Evolutionary conservation across 1,139 yeast genomes (phyloP), one percentile per base, ranked within the genome.

Genomic region (Diutina siamensis): DNA sequence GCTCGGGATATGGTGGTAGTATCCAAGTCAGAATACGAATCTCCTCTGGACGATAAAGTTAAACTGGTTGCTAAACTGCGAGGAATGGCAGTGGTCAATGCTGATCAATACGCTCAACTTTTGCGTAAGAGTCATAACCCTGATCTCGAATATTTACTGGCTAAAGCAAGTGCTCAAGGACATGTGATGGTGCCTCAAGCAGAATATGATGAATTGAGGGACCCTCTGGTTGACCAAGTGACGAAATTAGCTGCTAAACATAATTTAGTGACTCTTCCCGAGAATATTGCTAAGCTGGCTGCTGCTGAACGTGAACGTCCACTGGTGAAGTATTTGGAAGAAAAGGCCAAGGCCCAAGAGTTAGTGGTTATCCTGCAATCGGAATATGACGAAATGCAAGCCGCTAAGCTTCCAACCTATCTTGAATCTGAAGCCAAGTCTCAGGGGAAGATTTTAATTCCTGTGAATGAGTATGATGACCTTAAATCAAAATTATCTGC

Each of bases 111-210:
- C 19, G 32, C 33, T 15, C 31, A 17, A 4, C 25, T 25, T 12
- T 25, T 38, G 15, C 28, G 42, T n/a, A 25, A 25, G 12, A 17
- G 20, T 9, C 47, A 49, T 8, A 40, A 46, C 2, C 60, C 62
- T 1, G 55, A 66, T 19, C 48, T 62, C 18, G 69, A 65, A 1
- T 64, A 64, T 45, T 49, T 77, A 21, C 48, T 52, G 18, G 53
- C 57, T 5, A 59, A 60, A 44, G 77, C 76, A 2, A 36, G 40
- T 8, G 42, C 27, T 3, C 21, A 35, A 3, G 44, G 45, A 2
- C 28, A 20, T 21, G 45, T 19, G 17, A 31, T 46, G 15, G 27
- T 47, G 9, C 21, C 47, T 9, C 40, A 40, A 13, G 35, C 40
- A 18, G 44, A 28, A 3, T 28, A 40, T 12, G 44, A 40, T 8